Evolutionary conservation across 352 stramenopile species (phyloP), one percentile per base, ranked within the genome.

Genomic region (Phytophthora citrophthora): DNA sequence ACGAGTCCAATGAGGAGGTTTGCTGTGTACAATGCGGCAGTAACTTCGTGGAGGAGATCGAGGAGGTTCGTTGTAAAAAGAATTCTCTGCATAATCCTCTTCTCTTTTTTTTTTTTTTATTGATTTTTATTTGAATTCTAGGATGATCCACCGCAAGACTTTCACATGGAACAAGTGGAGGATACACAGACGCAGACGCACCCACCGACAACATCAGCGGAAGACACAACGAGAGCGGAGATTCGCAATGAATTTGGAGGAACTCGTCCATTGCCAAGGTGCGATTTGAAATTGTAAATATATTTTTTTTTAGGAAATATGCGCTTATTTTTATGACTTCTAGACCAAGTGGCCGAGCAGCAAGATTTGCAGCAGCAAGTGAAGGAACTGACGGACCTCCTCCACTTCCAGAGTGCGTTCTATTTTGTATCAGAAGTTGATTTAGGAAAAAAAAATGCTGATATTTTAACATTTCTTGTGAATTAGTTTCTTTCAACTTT

Each of bases 1-100:
- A 94, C 54, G 77, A 66, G 9, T 68, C 70, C 53, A 82, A 67
- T 15, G 74, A 83, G 27, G 88, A 96, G 50, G 71, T 96, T 11
- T 90, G 79, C 61, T 96, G 88, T 54, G 69, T 76, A 18, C 51
- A 59, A 51, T 96, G 88, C 71, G 73, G 74, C 31, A 76, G 88
- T 34, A 92, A 92, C 72, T 96, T 96, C 66, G 88, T 96, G 41
- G 88, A 96, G 61, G 83, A 94, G 64, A 75, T 96, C 50, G 86
- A 96, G 58, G 72, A 78, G 57, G 88, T 91, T 32, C 31, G 54
- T 41, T 2, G 16, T 32, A 32, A 32, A 32, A 9, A 10, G 27
- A 32, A 32, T 32, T 32, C 27, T 32, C 27, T 2, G 8, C 7
- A 32, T 32, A 32, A 32, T 11, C 7, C 7, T 34, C 29, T 34